Evolutionary conservation across 2,329 filamentous ascomycete species (phyloP).

Genomic region (Diaporthe helianthi): DNA sequence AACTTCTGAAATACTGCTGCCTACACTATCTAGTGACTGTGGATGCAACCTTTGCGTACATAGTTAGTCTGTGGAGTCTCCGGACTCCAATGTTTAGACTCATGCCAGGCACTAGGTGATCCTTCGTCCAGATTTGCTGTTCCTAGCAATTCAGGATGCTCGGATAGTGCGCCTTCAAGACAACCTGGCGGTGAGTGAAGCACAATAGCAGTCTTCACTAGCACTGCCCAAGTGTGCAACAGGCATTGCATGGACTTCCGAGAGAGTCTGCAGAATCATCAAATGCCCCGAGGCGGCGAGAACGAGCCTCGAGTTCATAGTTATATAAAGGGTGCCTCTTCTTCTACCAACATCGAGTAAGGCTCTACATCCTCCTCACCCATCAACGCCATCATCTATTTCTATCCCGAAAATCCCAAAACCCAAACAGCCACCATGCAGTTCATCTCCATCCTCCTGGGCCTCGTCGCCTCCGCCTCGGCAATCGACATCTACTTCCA

Average conservation of each 20-base stretch:
- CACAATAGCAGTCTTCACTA: neutral
- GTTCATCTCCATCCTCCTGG: neutral
- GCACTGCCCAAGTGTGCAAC: neutral
- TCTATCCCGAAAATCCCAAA: neutral
- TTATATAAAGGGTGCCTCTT: neutral
- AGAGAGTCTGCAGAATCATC: neutral
- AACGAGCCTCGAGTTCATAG: no score
- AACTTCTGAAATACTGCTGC: neutral
- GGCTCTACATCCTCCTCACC: neutral
- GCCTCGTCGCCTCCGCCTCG: constrained; percentile 1
- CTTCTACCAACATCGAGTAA: neutral
- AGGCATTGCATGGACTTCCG: neutral
- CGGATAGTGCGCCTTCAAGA: neutral
- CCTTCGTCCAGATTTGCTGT: neutral
- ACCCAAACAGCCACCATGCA: neutral
- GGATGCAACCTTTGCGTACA: neutral
- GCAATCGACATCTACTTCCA: constrained; percentile 7
- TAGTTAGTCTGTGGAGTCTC: neutral
- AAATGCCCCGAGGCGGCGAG: neutral
- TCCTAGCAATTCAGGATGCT: neutral
- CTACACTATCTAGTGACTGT: neutral
- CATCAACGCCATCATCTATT: no score
- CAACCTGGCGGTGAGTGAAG: neutral
- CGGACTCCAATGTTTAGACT: neutral
- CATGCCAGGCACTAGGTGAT: neutral